Conservation (phyloP, 306 rosid genomes). For the Cicer chorassanicum region DNA sequence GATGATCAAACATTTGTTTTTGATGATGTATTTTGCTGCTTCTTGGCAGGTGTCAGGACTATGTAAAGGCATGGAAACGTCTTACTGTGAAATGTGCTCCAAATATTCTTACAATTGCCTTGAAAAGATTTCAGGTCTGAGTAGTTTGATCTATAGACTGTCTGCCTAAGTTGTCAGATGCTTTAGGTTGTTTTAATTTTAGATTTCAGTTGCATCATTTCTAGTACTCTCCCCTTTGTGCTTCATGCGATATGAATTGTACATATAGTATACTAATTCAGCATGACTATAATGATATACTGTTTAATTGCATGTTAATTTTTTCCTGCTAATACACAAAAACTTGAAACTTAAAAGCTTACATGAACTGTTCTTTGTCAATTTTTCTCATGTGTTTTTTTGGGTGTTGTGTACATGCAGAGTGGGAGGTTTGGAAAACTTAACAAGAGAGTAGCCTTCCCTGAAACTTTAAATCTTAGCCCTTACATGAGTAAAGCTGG, state of each 20-base stretch:
- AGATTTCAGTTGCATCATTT: background rate
- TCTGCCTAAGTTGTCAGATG: constrained; percentile 26
- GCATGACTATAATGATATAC: constrained; percentile 1
- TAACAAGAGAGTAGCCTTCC: constrained; percentile 89
- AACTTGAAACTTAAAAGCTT: constrained; percentile 14
- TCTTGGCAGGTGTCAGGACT: constrained; percentile 89
- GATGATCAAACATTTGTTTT: constrained; percentile 33
- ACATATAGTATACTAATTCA: background rate
- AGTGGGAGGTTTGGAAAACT: constrained; percentile 97
- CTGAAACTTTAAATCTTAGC: constrained; percentile 80
- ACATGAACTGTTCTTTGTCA: constrained; percentile 15
- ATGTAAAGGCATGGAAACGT: constrained; percentile 93
- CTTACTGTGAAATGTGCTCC: constrained; percentile 86
- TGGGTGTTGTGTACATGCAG: constrained; percentile 51
- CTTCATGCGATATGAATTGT: constrained; percentile 25
- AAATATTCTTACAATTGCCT: constrained; percentile 89
- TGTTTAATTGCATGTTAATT: background rate
- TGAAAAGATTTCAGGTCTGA: constrained; percentile 97
- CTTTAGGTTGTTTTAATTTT: constrained; percentile 25
- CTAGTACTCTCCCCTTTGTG: constrained; percentile 26
- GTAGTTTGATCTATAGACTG: constrained; percentile 32
- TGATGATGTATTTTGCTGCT: constrained; percentile 36
- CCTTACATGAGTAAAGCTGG: constrained; percentile 88
- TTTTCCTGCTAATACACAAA: constrained; percentile 3
- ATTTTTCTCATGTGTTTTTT: constrained; percentile 7